phyloP scores from a whole-genome alignment of 2,329 filamentous ascomycete genomes.

The Penicillium digitatum region DNA sequence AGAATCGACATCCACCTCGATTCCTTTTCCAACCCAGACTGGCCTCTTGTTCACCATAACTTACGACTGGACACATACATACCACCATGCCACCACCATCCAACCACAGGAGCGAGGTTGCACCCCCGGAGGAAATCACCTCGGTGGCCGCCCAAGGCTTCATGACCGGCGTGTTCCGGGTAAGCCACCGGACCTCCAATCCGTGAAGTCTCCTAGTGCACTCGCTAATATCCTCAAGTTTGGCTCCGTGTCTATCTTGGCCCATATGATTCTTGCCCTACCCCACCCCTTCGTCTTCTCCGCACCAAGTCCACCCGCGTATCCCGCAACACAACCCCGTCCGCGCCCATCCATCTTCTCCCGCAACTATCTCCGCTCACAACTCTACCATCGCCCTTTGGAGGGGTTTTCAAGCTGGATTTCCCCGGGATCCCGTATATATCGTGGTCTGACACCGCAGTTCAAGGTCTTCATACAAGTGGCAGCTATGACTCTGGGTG shows the following conservation, averaged over 20 bases:
- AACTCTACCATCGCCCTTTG: conserved; percentile 40
- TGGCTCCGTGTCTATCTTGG: conserved; percentile 45
- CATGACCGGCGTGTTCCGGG: conserved; percentile 42
- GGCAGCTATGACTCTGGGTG: conserved; percentile 46
- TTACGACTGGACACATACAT: neutral
- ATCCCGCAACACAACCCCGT: conserved; percentile 19
- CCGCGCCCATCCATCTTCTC: conserved; percentile 28
- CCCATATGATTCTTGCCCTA: conserved; percentile 44
- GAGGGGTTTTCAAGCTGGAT: conserved; percentile 50
- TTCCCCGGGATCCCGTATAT: conserved; percentile 41
- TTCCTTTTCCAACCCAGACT: neutral
- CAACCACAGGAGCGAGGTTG: conserved; percentile 36
- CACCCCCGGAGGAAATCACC: conserved; percentile 43
- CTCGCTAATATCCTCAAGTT: conserved; percentile 29
- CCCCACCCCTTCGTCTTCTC: conserved; percentile 43
- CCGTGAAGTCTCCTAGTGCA: neutral
- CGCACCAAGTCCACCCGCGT: conserved; percentile 26
- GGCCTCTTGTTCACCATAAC: neutral
- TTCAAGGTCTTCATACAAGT: conserved; percentile 51
- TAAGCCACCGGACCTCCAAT: conserved; percentile 23
- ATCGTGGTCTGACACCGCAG: conserved; percentile 47
- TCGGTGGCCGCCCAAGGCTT: conserved; percentile 43
- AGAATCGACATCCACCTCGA: neutral
- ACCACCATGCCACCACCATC: conserved; percentile 42
- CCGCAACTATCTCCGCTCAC: conserved; percentile 29